Conservation (phyloP, 2,329 filamentous ascomycete genomes). For the Apiospora phragmitis region DNA sequence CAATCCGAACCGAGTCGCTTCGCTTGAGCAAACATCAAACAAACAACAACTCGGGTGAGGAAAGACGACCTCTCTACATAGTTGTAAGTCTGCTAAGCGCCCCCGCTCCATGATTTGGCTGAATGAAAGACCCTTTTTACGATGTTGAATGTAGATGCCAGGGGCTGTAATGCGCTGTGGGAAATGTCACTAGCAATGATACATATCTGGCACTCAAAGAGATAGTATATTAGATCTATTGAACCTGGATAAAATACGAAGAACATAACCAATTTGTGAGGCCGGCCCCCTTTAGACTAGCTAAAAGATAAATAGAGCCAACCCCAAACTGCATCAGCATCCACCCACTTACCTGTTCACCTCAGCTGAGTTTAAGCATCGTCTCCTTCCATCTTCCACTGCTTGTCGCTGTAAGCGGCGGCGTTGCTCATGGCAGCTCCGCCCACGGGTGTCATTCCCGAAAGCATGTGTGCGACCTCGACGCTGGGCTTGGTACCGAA, state of each 20-base stretch:
- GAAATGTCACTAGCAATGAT: not conserved
- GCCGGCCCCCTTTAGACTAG: not conserved
- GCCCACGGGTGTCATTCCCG: not conserved
- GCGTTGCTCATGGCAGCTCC: not conserved
- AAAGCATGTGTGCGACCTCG: not conserved
- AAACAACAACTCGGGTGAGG: not conserved
- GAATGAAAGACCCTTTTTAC: too few relatives aligned
- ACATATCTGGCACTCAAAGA: not conserved
- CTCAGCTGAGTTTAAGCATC: too few relatives aligned
- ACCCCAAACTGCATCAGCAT: not conserved
- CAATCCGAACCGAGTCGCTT: not conserved
- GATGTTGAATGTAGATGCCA: too few relatives aligned
- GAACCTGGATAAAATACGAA: too few relatives aligned
- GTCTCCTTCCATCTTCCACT: slow-evolving; percentile 4
- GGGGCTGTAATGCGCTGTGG: too few relatives aligned
- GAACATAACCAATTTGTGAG: not conserved
- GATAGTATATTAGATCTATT: not conserved
- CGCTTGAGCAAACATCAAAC: not conserved
- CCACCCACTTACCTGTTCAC: not conserved
- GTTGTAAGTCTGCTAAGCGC: not conserved
- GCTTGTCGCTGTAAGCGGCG: not conserved
- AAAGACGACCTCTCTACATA: not conserved
- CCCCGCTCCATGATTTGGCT: too few relatives aligned
- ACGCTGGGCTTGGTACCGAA: not conserved
- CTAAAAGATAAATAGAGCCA: not conserved